These are phyloP conservation scores for Ananas comosus DNA, from an alignment of 176 grass and related monocot species.

Conservation along the genomic window DNA sequence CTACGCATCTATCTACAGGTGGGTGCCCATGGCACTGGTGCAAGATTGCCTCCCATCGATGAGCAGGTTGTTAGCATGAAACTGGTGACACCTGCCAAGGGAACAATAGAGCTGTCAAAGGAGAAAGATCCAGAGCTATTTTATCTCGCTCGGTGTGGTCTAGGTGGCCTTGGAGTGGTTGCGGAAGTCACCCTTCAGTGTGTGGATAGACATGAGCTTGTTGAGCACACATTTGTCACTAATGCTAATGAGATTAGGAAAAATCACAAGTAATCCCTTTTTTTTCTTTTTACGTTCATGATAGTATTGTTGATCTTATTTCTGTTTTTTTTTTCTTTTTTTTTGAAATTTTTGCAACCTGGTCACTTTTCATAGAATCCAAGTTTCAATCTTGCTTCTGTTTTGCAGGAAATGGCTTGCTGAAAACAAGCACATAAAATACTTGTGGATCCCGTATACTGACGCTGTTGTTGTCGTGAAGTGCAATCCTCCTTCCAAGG, in stretches of 20 bases:
- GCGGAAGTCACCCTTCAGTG: conserved; percentile 80
- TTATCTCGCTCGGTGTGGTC: conserved; percentile 73
- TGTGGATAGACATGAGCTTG: conserved; percentile 68
- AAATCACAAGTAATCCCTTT: conserved; percentile 74
- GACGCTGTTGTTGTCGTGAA: conserved; percentile 62
- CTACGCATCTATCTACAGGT: conserved; percentile 37
- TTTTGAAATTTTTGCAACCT: conserved; percentile 3
- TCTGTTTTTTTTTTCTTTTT: background rate
- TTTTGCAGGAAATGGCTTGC: conserved; percentile 81
- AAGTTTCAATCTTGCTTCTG: conserved; percentile 6
- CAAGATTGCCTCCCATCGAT: conserved; percentile 74
- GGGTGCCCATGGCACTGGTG: conserved; percentile 91
- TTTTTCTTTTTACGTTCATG: background rate
- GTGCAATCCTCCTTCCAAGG: conserved; percentile 76
- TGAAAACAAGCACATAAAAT: conserved; percentile 86
- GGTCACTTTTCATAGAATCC: conserved; percentile 3
- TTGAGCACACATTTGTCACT: conserved; percentile 85
- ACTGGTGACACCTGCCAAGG: conserved; percentile 82
- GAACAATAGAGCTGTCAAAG: conserved; percentile 68
- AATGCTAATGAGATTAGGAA: conserved; percentile 64
- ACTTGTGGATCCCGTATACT: conserved; percentile 78
- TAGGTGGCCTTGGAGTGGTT: conserved; percentile 65
- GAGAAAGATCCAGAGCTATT: conserved; percentile 90
- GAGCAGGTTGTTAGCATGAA: conserved; percentile 97
- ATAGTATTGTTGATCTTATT: conserved; percentile 8